Evolutionary conservation across 495 filamentous ascomycete species (phyloP), one percentile per base, ranked within the genome.

Genomic region (Trichocladium uniseriatum): DNA sequence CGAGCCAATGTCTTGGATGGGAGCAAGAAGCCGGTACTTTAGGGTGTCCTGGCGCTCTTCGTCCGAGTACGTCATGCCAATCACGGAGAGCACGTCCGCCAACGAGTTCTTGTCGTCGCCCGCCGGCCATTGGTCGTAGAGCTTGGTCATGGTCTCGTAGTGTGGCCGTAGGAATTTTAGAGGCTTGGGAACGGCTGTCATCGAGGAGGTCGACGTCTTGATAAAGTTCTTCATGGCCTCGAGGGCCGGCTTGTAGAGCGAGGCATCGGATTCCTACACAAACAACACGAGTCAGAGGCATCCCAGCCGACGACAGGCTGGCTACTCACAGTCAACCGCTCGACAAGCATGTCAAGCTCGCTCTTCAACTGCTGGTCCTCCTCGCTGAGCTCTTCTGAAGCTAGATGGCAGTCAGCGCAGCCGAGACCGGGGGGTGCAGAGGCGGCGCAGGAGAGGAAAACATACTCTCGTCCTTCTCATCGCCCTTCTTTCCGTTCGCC

Each of bases 51-150:
- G 78, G 62, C 90, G 84, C 60, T 94, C 85, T 67, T 97, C 94
- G 56, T 97, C 92, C 44, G 91, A 92, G 67, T 90, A 95, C 34
- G 94, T 99, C 92, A 99, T 99, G 53, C 92, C 92, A 46, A 99
- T 84, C 18, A 99, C 91, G 6, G 92, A 97, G 14, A 99, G 74
- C 58, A 92, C 90, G 72, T 99, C 94, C 34, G 92, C 94, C 49
- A 99, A 71, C 7, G 87, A 87, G 57, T 83, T 78, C 80, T 94
- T 95, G 67, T 92, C 76, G 21, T 89, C 78, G 40, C 88, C 84
- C 16, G 76, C 75, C 18, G 81, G 75, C 92, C 92, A 99, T 58
- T 82, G 72, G 37, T 95, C 90, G 73, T 95, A 95, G 13, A 86
- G 73, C 60, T 81, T 82, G 19, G 83, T 83, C 62, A 99, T 74